phyloP scores from a whole-genome alignment of 805 yeast species.

The Dipodascus albidus region DNA sequence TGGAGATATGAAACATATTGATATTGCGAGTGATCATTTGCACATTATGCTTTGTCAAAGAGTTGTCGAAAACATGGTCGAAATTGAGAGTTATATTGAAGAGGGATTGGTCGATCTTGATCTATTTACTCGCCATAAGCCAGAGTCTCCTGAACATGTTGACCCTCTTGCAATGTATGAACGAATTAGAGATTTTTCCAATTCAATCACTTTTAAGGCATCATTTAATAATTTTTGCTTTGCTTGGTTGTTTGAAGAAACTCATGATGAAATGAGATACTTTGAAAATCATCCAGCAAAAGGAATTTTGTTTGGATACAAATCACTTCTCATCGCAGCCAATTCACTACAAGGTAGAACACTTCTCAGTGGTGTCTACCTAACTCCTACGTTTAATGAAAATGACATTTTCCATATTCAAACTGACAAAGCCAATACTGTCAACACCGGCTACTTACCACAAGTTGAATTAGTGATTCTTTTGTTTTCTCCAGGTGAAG shows the following conservation, averaged over 20 bases:
- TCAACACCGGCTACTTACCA: slow-evolving; percentile 21
- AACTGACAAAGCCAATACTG: slow-evolving; percentile 5
- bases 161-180: background rate
- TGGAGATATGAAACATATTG: background rate
- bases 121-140: slow-evolving; percentile 3
- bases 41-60: slow-evolving; percentile 48
- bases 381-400: slow-evolving; percentile 59
- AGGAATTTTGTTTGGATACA: slow-evolving; percentile 74
- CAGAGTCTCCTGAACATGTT: slow-evolving; percentile 7
- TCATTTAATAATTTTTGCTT: slow-evolving; percentile 44
- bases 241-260: slow-evolving; percentile 63
- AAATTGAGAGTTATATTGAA: background rate
- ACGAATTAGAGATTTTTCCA: background rate
- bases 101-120: slow-evolving; percentile 1
- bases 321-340: slow-evolving; percentile 54
- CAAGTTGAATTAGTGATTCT: slow-evolving; percentile 14
- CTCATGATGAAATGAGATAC: slow-evolving; percentile 18
- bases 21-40: slow-evolving; percentile 39
- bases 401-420: slow-evolving; percentile 13
- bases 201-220: background rate
- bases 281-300: slow-evolving; percentile 27
- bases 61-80: slow-evolving; percentile 28
- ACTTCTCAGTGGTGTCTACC: slow-evolving; percentile 54
- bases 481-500: slow-evolving; percentile 5
- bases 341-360: slow-evolving; percentile 55